Evolutionary conservation across 192 early-diverging fungal species (phyloP).

Genomic region (Backusella macrospora): DNA sequence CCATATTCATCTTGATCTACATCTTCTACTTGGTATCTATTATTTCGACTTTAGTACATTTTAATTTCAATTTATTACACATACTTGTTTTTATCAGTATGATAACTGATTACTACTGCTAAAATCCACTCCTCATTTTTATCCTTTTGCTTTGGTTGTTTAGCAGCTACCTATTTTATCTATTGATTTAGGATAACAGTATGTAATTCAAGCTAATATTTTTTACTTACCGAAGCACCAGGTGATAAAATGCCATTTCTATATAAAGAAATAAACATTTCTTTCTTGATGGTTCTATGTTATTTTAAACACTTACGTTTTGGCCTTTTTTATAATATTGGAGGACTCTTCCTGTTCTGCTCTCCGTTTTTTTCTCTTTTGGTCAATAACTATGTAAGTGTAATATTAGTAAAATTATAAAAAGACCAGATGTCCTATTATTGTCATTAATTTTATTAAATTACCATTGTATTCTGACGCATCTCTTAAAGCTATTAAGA

Average conservation of each 20-base stretch:
- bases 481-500: slow-evolving; percentile 22
- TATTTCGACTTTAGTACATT: not conserved
- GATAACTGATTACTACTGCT: slow-evolving; percentile 49
- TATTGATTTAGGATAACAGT: not conserved
- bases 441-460: not conserved
- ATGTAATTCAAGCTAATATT: not conserved
- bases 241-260: slow-evolving; percentile 1
- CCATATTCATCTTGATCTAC: slow-evolving; percentile 57
- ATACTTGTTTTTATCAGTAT: slow-evolving; percentile 55
- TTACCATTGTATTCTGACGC: slow-evolving; percentile 28
- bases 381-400: slow-evolving; percentile 24
- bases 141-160: slow-evolving; percentile 53
- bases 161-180: slow-evolving; percentile 44
- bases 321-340: slow-evolving; percentile 31
- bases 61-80: not conserved
- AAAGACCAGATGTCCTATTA: not conserved
- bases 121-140: slow-evolving; percentile 60
- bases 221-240: slow-evolving; percentile 11
- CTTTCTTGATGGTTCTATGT: not conserved
- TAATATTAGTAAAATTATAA: not conserved
- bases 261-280: not conserved
- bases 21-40: slow-evolving; percentile 60
- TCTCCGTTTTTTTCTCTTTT: slow-evolving; percentile 41
- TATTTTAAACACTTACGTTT: slow-evolving; percentile 27
- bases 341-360: slow-evolving; percentile 32